Percentiles rank a stretch among this genome's conserved stretches.
These are phyloP conservation scores for Aphanocladium album DNA, from an alignment of 2,329 filamentous ascomycete genomes.

Conservation along the genomic window DNA sequence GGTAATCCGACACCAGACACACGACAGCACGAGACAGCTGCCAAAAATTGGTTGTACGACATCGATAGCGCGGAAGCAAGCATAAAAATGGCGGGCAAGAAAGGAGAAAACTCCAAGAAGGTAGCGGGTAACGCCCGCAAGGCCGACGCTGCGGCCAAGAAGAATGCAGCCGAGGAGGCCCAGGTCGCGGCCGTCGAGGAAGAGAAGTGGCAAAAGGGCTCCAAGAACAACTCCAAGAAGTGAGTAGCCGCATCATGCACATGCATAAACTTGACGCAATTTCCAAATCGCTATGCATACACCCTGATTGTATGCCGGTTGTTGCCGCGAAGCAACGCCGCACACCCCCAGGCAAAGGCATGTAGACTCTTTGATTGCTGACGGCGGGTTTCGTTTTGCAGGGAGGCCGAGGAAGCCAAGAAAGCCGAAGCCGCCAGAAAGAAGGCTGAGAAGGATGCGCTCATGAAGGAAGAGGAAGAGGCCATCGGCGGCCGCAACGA, in stretches of 20 bases:
- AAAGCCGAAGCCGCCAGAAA: conserved; percentile 77
- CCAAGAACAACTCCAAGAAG: conserved; percentile 86
- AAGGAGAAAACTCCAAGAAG: conserved; percentile 83
- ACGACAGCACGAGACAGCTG: background rate
- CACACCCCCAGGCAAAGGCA: too few relatives aligned
- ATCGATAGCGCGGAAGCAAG: background rate
- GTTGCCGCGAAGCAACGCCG: too few relatives aligned
- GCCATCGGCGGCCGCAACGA: conserved; percentile 50
- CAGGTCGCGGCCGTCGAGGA: conserved; percentile 65
- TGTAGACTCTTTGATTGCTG: too few relatives aligned
- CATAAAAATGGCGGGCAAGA: conserved; percentile 63
- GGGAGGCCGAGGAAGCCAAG: conserved; percentile 56
- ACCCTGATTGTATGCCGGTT: too few relatives aligned
- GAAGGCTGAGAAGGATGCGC: conserved; percentile 86
- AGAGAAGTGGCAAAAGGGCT: conserved; percentile 75
- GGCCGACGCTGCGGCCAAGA: conserved; percentile 77
- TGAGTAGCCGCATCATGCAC: conserved; percentile 44
- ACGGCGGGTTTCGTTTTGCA: too few relatives aligned
- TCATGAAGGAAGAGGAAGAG: conserved; percentile 78
- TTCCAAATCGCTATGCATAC: too few relatives aligned
- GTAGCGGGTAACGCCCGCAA: conserved; percentile 85
- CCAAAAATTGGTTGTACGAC: background rate
- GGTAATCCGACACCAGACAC: background rate
- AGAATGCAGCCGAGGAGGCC: conserved; percentile 65
- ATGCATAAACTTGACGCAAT: too few relatives aligned